Evolutionary conservation across 768 basidiomycete genomes (phyloP).

Genomic region (Tephrocybe rancida): DNA sequence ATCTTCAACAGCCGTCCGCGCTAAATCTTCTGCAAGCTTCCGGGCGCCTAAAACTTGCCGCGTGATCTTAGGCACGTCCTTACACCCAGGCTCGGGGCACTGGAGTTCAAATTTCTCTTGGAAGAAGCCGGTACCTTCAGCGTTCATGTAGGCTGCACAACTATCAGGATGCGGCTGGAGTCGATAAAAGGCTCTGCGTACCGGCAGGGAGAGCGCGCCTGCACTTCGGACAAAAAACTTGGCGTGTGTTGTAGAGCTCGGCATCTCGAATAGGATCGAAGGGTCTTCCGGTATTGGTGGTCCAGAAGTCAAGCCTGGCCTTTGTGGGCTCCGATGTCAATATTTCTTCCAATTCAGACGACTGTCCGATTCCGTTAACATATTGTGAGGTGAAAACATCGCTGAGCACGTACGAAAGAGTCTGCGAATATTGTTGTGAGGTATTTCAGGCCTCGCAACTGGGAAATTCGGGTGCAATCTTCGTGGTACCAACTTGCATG

Average conservation of each 20-base stretch:
- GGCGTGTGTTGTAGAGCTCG: not conserved
- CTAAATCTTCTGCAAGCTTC: slow-evolving; percentile 14
- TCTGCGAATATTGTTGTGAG: not conserved
- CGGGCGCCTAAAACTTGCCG: not conserved
- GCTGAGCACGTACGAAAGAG: not conserved
- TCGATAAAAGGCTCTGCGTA: not conserved
- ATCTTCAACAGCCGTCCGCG: not conserved
- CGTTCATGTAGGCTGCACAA: slow-evolving; percentile 12
- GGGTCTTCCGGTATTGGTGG: not conserved
- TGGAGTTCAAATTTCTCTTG: slow-evolving; percentile 10
- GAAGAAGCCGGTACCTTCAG: slow-evolving; percentile 9
- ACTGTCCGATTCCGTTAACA: not conserved
- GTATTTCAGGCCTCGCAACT: not conserved
- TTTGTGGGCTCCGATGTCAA: slow-evolving; percentile 1
- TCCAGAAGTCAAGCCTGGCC: not conserved
- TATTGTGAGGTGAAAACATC: not conserved
- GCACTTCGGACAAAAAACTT: slow-evolving; percentile 9
- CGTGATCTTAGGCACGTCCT: not conserved
- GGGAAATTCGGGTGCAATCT: not conserved
- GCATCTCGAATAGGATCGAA: slow-evolving; percentile 14
- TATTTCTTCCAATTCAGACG: not conserved
- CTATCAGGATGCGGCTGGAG: no score
- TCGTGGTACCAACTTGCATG: not conserved
- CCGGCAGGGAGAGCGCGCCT: not conserved
- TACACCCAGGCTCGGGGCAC: slow-evolving; percentile 7